These are phyloP conservation scores for Cenchrus purpureus DNA, from an alignment of 176 grass and related monocot species.

Conservation along the genomic window DNA sequence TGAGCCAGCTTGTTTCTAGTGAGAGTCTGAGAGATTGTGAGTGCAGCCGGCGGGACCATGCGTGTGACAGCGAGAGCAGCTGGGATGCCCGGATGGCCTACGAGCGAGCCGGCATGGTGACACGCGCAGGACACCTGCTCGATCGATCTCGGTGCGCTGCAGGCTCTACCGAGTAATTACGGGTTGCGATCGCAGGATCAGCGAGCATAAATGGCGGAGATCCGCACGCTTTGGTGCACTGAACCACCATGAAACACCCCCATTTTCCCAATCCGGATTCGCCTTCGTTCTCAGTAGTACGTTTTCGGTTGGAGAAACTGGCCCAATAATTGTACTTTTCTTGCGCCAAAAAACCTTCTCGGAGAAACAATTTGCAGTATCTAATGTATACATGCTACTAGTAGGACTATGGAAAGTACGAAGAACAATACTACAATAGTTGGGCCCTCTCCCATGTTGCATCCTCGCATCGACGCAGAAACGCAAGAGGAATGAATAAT, in stretches of 20 bases:
- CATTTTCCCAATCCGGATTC: neutral
- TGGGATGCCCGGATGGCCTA: neutral
- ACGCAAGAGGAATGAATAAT: neutral
- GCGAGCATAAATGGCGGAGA: slow-evolving; percentile 41
- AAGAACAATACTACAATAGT: neutral
- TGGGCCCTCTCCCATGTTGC: neutral
- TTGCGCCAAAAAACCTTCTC: slow-evolving; percentile 11
- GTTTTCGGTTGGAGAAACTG: slow-evolving; percentile 27
- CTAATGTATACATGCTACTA: neutral
- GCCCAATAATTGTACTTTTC: slow-evolving; percentile 7
- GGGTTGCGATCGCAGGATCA: slow-evolving; percentile 39
- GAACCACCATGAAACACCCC: slow-evolving; percentile 26
- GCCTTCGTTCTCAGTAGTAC: neutral
- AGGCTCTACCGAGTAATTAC: neutral
- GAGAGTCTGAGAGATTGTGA: neutral
- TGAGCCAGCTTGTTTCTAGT: slow-evolving; percentile 23
- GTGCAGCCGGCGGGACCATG: neutral
- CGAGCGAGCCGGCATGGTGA: neutral
- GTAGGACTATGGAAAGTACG: neutral
- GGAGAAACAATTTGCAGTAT: neutral
- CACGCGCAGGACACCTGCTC: slow-evolving; percentile 30
- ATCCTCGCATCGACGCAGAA: slow-evolving; percentile 31
- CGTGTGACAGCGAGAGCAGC: slow-evolving; percentile 1
- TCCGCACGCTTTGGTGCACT: neutral
- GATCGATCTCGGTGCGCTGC: neutral